phyloP scores from a whole-genome alignment of 768 basidiomycete genomes.

The Rubroboletus pulcherrimus region DNA sequence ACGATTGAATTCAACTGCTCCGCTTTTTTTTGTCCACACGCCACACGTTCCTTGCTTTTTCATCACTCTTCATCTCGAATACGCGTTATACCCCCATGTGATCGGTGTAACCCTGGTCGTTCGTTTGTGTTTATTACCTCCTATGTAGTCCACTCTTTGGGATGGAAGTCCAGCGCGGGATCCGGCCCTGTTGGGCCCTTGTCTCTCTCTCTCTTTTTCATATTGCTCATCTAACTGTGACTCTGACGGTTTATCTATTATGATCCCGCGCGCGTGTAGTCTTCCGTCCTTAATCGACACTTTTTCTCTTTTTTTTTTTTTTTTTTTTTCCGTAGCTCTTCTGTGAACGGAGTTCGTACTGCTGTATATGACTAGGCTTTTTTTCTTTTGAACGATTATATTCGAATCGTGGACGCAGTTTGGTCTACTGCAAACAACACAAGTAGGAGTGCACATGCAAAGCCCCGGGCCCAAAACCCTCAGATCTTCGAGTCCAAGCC shows the following conservation, averaged over 20 bases:
- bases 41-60: not conserved
- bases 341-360: too few species aligned
- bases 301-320: too few species aligned
- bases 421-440: too few species aligned
- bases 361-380: too few species aligned
- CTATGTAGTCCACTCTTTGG: not conserved
- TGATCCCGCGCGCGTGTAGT: not conserved
- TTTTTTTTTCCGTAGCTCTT: too few species aligned
- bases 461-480: conserved; percentile 60
- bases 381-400: too few species aligned
- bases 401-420: too few species aligned
- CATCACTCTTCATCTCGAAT: not conserved
- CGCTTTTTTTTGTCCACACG: not conserved
- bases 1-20: not conserved
- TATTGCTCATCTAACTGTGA: not conserved
- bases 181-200: not conserved
- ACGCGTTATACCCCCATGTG: not conserved
- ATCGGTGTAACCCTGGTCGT: not conserved
- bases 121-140: conserved; percentile 2
- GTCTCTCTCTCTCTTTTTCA: not conserved
- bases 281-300: too few species aligned
- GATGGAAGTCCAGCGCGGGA: not conserved
- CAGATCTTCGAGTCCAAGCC: conserved; percentile 80
- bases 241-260: not conserved
- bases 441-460: too few species aligned